Evolutionary conservation across 2,329 filamentous ascomycete species (phyloP).

Genomic region (Penicillium sumatraense): DNA sequence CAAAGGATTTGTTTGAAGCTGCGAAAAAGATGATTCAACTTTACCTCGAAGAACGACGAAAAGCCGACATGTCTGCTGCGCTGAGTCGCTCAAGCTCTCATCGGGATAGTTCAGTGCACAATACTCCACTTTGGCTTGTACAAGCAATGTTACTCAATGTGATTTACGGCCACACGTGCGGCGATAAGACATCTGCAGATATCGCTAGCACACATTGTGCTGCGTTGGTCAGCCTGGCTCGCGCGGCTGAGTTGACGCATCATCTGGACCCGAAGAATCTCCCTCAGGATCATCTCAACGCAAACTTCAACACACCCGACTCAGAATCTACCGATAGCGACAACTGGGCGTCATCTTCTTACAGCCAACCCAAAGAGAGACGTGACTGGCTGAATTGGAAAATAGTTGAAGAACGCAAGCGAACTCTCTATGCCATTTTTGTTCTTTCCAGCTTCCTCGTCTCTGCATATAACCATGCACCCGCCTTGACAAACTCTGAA

Average conservation of each 20-base stretch:
- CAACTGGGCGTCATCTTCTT: conserved; percentile 41
- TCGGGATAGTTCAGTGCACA: conserved; percentile 69
- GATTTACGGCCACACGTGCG: conserved; percentile 92
- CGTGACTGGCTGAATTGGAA: conserved; percentile 89
- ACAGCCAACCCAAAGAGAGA: conserved; percentile 39
- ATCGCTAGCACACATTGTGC: conserved; percentile 92
- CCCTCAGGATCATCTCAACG: conserved; percentile 46
- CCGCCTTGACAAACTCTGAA: conserved; percentile 91
- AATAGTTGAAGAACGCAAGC: conserved; percentile 83
- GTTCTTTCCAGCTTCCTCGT: conserved; percentile 88
- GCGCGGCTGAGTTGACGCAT: conserved; percentile 77
- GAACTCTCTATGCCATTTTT: conserved; percentile 90
- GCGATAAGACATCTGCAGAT: conserved; percentile 86
- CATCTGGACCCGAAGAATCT: conserved; percentile 43
- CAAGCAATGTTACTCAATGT: conserved; percentile 97
- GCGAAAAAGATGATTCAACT: conserved; percentile 94
- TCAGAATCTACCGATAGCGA: conserved; percentile 50
- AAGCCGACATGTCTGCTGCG: conserved; percentile 73
- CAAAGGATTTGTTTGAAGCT: conserved; percentile 85
- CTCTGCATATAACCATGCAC: conserved; percentile 89
- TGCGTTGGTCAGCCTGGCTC: conserved; percentile 85
- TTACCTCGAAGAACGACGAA: conserved; percentile 88
- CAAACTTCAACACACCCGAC: conserved; percentile 61
- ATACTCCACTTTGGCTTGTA: conserved; percentile 88
- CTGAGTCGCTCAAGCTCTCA: conserved; percentile 57